Evolutionary conservation across 495 filamentous ascomycete genomes (phyloP), one percentile per base, ranked within the genome.

Genomic region (Podospora pseudoanserina): DNA sequence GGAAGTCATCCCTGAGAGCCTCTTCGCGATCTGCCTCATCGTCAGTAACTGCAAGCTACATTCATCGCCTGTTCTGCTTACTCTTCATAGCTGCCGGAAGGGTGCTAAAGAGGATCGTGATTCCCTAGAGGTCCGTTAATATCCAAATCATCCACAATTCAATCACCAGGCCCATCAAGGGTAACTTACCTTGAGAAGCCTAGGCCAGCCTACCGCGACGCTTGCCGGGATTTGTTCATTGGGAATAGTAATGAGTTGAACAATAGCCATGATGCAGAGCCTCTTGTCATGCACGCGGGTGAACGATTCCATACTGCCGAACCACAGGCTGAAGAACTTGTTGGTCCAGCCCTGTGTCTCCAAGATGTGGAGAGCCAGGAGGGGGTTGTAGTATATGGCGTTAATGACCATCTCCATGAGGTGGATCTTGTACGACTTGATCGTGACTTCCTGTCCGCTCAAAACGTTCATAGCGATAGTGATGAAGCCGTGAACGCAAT

Each of bases 381-480:
- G 77, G 2, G 95, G 92, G 80, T 97, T 97, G 81, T 98, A 98
- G 84, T 98, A 97, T 70, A 97, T 92, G 64, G 90, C 90, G 79
- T 99, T 98, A 85, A 99, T 95, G 64, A 98, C 87, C 91, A 99
- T 97, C 82, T 98, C 96, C 92, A 99, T 96, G 62, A 99, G 80
- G 78, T 98, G 94, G 57, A 99, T 91, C 70, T 90, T 87, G 81
- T 97, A 96, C 15, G 91, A 92, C 84, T 95, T 97, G 73, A 93
- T 84, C 75, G 89, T 91, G 49, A 90, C 83, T 66, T 96, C 91
- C 23, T 79, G 66, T 19, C 83, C 86, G 39, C 84, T 86, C 54
- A 99, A 87, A 32, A 92, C 88, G 28, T 78, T 81, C 94, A 98
- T 98, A 23, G 92, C 91, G 76, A 98, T 86, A 70, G 89, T 87